Evolutionary conservation across 2,329 filamentous ascomycete genomes (phyloP).

Genomic region (Stachybotrys elegans): DNA sequence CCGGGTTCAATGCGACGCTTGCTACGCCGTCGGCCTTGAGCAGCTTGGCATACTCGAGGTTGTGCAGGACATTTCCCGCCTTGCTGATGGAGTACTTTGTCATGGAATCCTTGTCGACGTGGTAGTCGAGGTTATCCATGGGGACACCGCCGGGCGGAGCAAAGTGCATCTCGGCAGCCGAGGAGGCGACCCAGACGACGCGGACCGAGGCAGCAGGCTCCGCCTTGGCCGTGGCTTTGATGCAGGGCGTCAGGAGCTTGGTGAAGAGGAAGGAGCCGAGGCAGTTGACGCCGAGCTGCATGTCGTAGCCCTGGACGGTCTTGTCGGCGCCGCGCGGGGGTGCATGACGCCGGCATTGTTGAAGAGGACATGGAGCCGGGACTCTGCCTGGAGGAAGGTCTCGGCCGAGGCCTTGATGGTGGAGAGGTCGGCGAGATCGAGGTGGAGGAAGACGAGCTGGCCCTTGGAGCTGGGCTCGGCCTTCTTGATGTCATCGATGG

Average conservation of each 20-base stretch:
- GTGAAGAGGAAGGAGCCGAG: constrained; percentile 35
- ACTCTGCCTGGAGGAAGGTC: constrained; percentile 15
- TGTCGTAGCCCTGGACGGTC: constrained; percentile 33
- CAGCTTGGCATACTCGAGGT: constrained; percentile 23
- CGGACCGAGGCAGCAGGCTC: constrained; percentile 21
- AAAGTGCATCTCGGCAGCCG: constrained; percentile 23
- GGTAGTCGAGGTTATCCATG: constrained; percentile 14
- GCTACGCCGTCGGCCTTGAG: constrained; percentile 22
- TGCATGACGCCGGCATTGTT: constrained; percentile 38
- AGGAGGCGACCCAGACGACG: constrained; percentile 27
- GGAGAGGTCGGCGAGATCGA: constrained; percentile 28
- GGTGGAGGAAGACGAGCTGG: constrained; percentile 16
- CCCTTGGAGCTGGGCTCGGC: constrained; percentile 26
- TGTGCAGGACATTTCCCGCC: constrained; percentile 24
- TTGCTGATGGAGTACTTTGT: constrained; percentile 24
- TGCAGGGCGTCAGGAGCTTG: constrained; percentile 27
- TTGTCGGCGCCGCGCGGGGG: constrained; percentile 28
- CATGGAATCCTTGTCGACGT: constrained; percentile 5
- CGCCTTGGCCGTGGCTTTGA: constrained; percentile 24
- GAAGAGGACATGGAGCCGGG: constrained; percentile 30
- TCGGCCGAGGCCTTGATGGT: constrained; percentile 20
- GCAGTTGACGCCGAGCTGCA: constrained; percentile 37
- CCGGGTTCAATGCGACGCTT: constrained; percentile 30
- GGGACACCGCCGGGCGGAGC: constrained; percentile 28
- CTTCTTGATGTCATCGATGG: constrained; percentile 37